Evolutionary conservation across 106 monocot species (phyloP).

Genomic region (Acorus calamus): DNA sequence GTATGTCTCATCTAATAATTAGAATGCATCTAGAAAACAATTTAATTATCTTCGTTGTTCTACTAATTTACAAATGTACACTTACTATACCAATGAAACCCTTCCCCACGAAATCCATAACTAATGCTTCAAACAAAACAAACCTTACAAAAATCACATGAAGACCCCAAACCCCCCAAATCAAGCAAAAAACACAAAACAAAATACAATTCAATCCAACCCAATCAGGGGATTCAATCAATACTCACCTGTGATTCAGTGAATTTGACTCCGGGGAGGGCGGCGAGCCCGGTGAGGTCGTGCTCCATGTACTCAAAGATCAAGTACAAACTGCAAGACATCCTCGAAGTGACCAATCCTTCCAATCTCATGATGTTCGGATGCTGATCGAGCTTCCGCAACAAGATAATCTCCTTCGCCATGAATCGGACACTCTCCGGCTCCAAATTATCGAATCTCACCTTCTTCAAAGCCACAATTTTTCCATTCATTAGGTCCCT

Average conservation of each 20-base stretch:
- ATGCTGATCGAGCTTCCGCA: slow-evolving; percentile 48
- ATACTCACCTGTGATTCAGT: slow-evolving; percentile 35
- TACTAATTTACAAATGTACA: too few species aligned
- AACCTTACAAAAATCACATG: too few species aligned
- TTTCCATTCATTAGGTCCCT: slow-evolving; percentile 62
- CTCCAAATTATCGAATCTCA: slow-evolving; percentile 60
- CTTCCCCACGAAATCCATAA: too few species aligned
- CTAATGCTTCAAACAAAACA: too few species aligned
- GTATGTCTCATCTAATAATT: too few species aligned
- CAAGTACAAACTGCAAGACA: slow-evolving; percentile 49
- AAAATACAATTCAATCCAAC: slow-evolving; percentile 2
- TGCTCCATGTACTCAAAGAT: slow-evolving; percentile 79
- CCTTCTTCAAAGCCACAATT: slow-evolving; percentile 66
- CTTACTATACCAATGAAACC: too few species aligned
- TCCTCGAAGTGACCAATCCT: slow-evolving; percentile 50
- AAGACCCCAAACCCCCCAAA: too few species aligned
- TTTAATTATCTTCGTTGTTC: too few species aligned
- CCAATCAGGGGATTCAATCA: too few species aligned
- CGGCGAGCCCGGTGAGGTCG: slow-evolving; percentile 57
- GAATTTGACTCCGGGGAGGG: slow-evolving; percentile 47
- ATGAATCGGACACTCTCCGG: slow-evolving; percentile 67
- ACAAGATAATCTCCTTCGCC: slow-evolving; percentile 60
- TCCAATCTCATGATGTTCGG: slow-evolving; percentile 66
- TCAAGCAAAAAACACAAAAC: background rate
- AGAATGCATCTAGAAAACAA: too few species aligned